phyloP scores from a whole-genome alignment of 768 basidiomycete genomes.

The Calocybe cyanea region DNA sequence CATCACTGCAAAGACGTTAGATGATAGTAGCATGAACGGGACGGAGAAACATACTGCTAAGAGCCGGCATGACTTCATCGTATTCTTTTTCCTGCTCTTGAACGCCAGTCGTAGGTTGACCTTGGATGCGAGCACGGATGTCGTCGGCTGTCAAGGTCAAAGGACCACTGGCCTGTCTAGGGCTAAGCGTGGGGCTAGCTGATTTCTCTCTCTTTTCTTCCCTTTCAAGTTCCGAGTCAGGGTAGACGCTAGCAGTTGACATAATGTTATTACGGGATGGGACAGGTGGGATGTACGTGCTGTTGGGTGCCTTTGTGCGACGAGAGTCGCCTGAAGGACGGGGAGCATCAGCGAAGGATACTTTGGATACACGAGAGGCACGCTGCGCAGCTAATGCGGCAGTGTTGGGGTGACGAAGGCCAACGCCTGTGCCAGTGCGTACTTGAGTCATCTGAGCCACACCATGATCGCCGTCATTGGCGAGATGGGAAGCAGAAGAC shows the following conservation, averaged over 20 bases:
- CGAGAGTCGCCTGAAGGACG: conserved; percentile 38
- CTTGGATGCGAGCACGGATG: conserved; percentile 50
- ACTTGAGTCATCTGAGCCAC: conserved; percentile 31
- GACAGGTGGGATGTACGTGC: conserved; percentile 38
- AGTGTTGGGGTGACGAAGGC: conserved; percentile 45
- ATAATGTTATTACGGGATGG: conserved; percentile 10
- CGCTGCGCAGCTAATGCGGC: conserved; percentile 26
- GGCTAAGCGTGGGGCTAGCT: conserved; percentile 22
- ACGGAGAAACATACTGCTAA: conserved; percentile 47
- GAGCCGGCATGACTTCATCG: conserved; percentile 67
- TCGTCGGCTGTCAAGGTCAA: conserved; percentile 55
- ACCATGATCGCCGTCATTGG: conserved; percentile 30
- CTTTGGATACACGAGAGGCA: conserved; percentile 51
- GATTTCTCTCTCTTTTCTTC: conserved; percentile 13
- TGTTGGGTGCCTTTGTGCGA: conserved; percentile 37
- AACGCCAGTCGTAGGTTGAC: conserved; percentile 4
- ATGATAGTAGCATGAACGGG: background rate
- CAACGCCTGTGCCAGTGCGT: conserved; percentile 44
- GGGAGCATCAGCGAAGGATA: conserved; percentile 62
- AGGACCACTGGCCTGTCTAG: conserved; percentile 37
- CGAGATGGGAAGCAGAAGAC: conserved; percentile 41
- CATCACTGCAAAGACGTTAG: conserved; percentile 53
- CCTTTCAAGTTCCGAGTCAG: conserved; percentile 15
- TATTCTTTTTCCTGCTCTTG: conserved; percentile 25
- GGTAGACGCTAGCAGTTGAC: conserved; percentile 9